Evolutionary conservation across 768 basidiomycete genomes (phyloP).

Genomic region (Hygrocybe punicea): DNA sequence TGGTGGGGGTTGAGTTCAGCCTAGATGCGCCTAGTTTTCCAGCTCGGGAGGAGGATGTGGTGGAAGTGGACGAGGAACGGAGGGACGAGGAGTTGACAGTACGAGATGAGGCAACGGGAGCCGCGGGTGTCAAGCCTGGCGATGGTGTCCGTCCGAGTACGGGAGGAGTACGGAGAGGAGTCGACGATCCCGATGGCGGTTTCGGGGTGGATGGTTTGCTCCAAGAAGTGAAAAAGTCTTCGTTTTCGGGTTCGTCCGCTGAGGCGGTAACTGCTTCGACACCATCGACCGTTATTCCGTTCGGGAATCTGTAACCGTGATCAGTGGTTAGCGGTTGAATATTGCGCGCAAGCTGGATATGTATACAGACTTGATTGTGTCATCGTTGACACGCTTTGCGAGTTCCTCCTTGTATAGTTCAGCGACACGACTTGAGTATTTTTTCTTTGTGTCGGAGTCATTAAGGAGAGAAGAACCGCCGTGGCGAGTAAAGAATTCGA

Average conservation of each 20-base stretch:
- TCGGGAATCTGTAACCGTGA: constrained; percentile 56
- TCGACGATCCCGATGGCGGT: constrained; percentile 37
- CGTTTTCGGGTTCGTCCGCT: constrained; percentile 46
- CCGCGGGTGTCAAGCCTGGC: constrained; percentile 26
- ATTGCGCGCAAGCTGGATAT: background rate
- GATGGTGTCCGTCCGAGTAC: constrained; percentile 53
- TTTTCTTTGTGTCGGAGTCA: constrained; percentile 80
- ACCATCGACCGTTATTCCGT: constrained; percentile 82
- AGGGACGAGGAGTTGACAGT: constrained; percentile 58
- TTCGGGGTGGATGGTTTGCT: constrained; percentile 74
- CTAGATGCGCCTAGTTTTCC: constrained; percentile 29
- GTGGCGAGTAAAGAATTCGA: constrained; percentile 87
- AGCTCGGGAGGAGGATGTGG: constrained; percentile 11
- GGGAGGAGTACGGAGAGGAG: constrained; percentile 52
- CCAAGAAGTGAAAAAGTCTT: constrained; percentile 97
- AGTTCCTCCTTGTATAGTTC: constrained; percentile 93
- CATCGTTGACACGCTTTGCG: constrained; percentile 73
- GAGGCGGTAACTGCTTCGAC: constrained; percentile 21
- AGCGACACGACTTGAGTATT: constrained; percentile 81
- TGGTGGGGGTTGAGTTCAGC: constrained; percentile 37
- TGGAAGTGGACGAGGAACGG: constrained; percentile 24
- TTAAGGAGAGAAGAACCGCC: constrained; percentile 68
- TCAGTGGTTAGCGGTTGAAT: background rate
- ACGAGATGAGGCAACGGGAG: constrained; percentile 46
- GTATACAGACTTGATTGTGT: constrained; percentile 56